Conservation (phyloP, 2,329 filamentous ascomycete species). For the Colletotrichum kahawae region DNA sequence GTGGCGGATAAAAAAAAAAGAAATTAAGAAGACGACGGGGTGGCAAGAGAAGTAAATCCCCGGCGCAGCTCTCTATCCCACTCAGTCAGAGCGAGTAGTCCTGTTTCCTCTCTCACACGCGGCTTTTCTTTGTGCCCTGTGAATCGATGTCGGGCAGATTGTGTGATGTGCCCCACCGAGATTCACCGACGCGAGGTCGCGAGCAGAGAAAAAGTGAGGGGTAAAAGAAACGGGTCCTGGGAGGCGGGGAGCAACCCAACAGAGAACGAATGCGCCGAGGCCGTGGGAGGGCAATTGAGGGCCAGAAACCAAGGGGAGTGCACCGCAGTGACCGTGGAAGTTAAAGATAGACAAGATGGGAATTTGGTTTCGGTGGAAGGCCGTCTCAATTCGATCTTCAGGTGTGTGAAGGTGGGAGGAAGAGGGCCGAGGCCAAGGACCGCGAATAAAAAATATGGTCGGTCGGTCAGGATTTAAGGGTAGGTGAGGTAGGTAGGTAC, state of each 20-base stretch:
- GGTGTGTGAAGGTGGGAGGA: conserved; percentile 21
- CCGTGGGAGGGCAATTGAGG: conserved; percentile 10
- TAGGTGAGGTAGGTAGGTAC: background rate
- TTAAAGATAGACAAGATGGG: background rate
- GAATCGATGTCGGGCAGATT: conserved; percentile 21
- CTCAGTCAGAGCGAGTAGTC: background rate
- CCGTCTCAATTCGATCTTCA: conserved; percentile 1
- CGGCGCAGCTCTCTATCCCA: background rate
- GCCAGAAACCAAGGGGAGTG: background rate
- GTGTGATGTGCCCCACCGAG: conserved; percentile 24
- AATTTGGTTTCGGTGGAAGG: conserved; percentile 7
- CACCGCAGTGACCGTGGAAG: background rate
- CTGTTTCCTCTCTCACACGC: conserved; percentile 1
- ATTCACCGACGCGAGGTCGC: conserved; percentile 24
- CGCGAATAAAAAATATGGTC: conserved; percentile 23
- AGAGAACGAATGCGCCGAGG: conserved; percentile 14
- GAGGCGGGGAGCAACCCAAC: conserved; percentile 5
- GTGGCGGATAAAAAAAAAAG: background rate
- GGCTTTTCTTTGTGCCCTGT: conserved; percentile 7
- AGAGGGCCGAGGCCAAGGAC: conserved; percentile 22
- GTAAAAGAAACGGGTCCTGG: conserved; percentile 21
- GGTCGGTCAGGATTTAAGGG: conserved; percentile 21
- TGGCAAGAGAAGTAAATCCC: background rate
- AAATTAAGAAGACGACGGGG: background rate
- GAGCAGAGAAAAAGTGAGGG: conserved; percentile 21